These are phyloP conservation scores for Beauveria sp. DNA, from an alignment of 2,329 filamentous ascomycete species.

Conservation along the genomic window DNA sequence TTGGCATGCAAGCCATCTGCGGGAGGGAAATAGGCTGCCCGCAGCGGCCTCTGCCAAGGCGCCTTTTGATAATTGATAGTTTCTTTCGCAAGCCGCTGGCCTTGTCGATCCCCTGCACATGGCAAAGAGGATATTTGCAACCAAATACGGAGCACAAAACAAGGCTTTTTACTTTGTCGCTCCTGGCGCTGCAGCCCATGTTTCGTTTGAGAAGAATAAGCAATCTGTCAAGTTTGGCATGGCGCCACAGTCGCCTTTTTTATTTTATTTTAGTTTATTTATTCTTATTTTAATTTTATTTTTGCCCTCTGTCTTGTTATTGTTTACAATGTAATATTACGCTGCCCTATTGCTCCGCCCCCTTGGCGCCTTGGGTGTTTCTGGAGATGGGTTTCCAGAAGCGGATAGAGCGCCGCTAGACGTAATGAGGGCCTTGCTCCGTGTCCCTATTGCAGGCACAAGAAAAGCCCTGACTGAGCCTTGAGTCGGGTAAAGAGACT, in stretches of 20 bases:
- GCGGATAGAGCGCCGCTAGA: constrained; percentile 1
- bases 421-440: background rate
- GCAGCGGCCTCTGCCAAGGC: background rate
- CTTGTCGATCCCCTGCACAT: background rate
- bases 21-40: background rate
- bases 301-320: background rate
- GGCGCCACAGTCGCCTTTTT: background rate
- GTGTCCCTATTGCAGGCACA: background rate
- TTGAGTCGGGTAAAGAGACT: background rate
- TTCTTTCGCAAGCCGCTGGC: background rate
- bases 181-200: background rate
- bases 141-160: background rate
- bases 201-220: background rate
- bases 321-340: background rate
- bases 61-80: background rate
- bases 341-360: too few species aligned
- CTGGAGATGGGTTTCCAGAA: background rate
- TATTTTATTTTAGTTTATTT: background rate
- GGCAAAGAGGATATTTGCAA: background rate
- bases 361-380: background rate
- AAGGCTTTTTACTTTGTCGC: background rate
- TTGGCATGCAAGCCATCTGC: constrained; percentile 7
- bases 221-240: background rate
- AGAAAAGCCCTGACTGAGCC: constrained; percentile 3
- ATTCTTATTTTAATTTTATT: background rate